Evolutionary conservation across 768 basidiomycete genomes (phyloP).

Genomic region (Termitomyces sp.): DNA sequence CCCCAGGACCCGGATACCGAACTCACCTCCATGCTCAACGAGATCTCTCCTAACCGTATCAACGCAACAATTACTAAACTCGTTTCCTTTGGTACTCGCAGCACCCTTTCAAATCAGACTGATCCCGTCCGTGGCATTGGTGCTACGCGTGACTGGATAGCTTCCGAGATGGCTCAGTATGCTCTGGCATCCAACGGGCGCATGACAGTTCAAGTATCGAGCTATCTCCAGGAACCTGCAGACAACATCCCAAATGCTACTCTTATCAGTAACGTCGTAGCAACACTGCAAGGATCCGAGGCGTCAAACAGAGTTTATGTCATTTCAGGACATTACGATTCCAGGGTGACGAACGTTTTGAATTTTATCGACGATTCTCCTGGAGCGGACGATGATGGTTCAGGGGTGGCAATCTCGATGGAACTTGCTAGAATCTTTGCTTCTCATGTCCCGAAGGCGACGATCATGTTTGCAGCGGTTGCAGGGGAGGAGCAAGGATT

Average conservation of each 20-base stretch:
- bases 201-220: constrained; percentile 38
- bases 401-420: constrained; percentile 50
- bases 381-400: constrained; percentile 50
- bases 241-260: constrained; percentile 33
- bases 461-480: constrained; percentile 47
- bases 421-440: constrained; percentile 48
- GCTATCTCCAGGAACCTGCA: constrained; percentile 35
- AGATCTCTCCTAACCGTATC: constrained; percentile 39
- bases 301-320: constrained; percentile 48
- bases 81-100: constrained; percentile 49
- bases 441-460: constrained; percentile 38
- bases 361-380: constrained; percentile 42
- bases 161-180: constrained; percentile 34
- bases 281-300: constrained; percentile 40
- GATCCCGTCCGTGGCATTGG: constrained; percentile 48
- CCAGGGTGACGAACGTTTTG: constrained; percentile 31
- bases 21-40: constrained; percentile 37
- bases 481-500: constrained; percentile 50
- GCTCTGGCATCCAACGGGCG: constrained; percentile 33
- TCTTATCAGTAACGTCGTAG: constrained; percentile 45
- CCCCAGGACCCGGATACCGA: constrained; percentile 39
- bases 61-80: constrained; percentile 44
- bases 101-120: constrained; percentile 48
- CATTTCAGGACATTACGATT: constrained; percentile 52
- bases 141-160: constrained; percentile 52